Percentiles rank a stretch among this genome's conserved stretches.
phyloP scores from a whole-genome alignment of 2,329 filamentous ascomycete species.

The Aspergillus latus region DNA sequence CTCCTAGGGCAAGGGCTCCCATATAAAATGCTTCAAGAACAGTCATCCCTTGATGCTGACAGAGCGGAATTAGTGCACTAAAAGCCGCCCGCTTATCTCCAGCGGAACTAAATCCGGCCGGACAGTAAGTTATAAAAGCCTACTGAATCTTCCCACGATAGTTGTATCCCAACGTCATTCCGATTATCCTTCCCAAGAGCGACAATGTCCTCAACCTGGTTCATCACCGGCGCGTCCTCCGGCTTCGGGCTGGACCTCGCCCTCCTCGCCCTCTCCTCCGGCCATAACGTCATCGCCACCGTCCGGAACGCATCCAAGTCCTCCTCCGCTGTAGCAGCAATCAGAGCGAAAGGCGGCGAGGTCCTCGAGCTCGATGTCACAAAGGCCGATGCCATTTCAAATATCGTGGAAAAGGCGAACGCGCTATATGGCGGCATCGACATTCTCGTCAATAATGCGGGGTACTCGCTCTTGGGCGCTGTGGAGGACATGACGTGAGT shows the following conservation, averaged over 20 bases:
- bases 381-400: constrained; percentile 3
- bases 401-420: constrained; percentile 1
- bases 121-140: too few relatives aligned
- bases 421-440: constrained; percentile 15
- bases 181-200: too few relatives aligned
- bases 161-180: too few relatives aligned
- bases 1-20: too few relatives aligned
- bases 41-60: not conserved
- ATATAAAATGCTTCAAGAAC: not conserved
- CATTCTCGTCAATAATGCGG: constrained; percentile 20
- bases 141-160: too few relatives aligned
- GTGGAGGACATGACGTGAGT: constrained; percentile 24
- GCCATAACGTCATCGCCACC: constrained; percentile 54
- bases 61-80: not conserved
- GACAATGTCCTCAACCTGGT: constrained; percentile 45
- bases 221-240: constrained; percentile 54
- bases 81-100: not conserved
- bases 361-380: constrained; percentile 18
- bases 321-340: constrained; percentile 3
- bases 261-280: constrained; percentile 45
- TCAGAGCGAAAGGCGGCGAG: constrained; percentile 11
- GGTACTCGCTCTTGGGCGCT: constrained; percentile 22
- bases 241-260: constrained; percentile 53
- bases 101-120: not conserved
- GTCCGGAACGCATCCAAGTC: constrained; percentile 40